Conservation (phyloP, 768 basidiomycete genomes). For the Termitomyces sp. region DNA sequence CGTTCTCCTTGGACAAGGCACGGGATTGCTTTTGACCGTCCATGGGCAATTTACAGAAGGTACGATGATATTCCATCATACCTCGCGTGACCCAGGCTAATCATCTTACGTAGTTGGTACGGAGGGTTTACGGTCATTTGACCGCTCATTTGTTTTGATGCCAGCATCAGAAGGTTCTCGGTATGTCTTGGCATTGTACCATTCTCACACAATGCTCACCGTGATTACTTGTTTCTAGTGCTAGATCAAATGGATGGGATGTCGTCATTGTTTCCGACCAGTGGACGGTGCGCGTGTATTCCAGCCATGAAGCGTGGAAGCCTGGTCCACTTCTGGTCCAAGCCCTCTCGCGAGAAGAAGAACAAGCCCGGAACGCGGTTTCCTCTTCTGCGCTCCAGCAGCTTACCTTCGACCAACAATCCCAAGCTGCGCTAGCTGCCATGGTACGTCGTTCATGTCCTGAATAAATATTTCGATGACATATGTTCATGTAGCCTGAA, state of each 20-base stretch:
- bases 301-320: constrained; percentile 74
- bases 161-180: constrained; percentile 77
- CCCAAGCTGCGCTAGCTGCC: constrained; percentile 45
- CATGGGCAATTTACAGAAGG: constrained; percentile 93
- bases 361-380: constrained; percentile 20
- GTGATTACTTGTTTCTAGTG: constrained; percentile 33
- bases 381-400: constrained; percentile 22
- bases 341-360: constrained; percentile 27
- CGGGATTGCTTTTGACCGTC: constrained; percentile 63
- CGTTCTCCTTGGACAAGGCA: constrained; percentile 55
- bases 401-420: constrained; percentile 38
- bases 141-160: constrained; percentile 83
- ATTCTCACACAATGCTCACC: constrained; percentile 2
- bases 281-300: constrained; percentile 77
- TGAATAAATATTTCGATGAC: background rate
- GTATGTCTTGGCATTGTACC: constrained; percentile 41
- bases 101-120: constrained; percentile 26
- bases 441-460: constrained; percentile 45
- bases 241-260: constrained; percentile 83
- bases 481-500: constrained; percentile 43
- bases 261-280: constrained; percentile 88
- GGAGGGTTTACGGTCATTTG: constrained; percentile 86
- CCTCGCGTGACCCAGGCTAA: background rate
- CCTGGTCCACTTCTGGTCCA: constrained; percentile 73
- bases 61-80: constrained; percentile 21